A percentile compares a stretch with the other conserved stretches of the same genome.
Evolutionary conservation across 106 monocot species (phyloP).

Genomic region (Agapanthus africanus): DNA sequence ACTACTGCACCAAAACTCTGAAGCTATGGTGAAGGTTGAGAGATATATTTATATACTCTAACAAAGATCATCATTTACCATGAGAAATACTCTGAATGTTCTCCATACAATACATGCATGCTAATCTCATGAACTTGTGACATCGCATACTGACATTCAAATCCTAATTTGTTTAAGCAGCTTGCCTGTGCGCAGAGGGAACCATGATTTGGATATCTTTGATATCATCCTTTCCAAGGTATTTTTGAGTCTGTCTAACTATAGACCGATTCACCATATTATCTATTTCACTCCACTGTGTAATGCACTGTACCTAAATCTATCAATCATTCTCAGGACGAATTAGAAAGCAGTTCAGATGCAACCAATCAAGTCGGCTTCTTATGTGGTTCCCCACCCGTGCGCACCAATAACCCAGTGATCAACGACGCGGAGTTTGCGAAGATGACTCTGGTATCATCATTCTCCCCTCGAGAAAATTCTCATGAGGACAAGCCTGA

Average conservation of each 20-base stretch:
- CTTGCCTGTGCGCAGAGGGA: conserved; percentile 14
- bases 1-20: too few relatives aligned
- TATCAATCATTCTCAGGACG: conserved; percentile 40
- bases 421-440: conserved; percentile 50
- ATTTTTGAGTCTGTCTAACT: background rate
- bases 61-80: too few relatives aligned
- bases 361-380: conserved; percentile 25
- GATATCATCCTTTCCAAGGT: conserved; percentile 34
- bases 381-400: conserved; percentile 70
- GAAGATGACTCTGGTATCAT: conserved; percentile 18
- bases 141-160: too few relatives aligned
- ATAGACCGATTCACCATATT: background rate
- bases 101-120: too few relatives aligned
- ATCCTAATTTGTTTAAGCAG: conserved; percentile 21
- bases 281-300: background rate
- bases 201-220: conserved; percentile 15
- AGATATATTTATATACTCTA: too few relatives aligned
- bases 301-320: background rate
- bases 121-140: too few relatives aligned
- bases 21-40: too few relatives aligned
- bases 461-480: conserved; percentile 11
- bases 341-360: conserved; percentile 33
- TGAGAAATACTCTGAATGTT: too few relatives aligned
- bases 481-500: background rate
- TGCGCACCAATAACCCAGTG: conserved; percentile 60